Conservation (phyloP, 1,284 basidiomycete species). For the Microbotryum saponariae region DNA sequence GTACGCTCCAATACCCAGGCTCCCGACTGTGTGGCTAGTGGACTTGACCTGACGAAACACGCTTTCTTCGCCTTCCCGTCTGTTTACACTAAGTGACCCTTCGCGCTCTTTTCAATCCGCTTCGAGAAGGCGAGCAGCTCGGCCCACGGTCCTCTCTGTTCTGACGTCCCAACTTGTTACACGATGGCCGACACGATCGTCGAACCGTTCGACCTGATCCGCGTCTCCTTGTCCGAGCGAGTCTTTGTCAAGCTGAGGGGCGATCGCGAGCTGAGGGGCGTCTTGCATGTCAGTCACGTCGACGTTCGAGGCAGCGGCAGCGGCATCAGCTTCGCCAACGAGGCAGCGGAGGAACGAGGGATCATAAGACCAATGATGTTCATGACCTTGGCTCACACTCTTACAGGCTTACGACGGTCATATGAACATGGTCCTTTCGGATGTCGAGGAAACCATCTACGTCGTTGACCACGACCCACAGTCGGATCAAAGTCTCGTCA, state of each 20-base stretch:
- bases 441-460: constrained; percentile 95
- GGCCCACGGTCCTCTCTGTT: too few species aligned
- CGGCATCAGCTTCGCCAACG: constrained; percentile 3
- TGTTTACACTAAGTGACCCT: neutral
- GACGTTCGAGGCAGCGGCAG: constrained; percentile 17
- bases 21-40: too few species aligned
- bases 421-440: constrained; percentile 93
- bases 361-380: too few species aligned
- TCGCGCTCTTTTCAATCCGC: neutral
- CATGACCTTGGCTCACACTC: constrained; percentile 1
- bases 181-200: constrained; percentile 25
- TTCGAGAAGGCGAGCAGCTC: too few species aligned
- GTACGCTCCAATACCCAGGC: too few species aligned
- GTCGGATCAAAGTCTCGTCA: constrained; percentile 43
- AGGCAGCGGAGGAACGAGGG: too few species aligned
- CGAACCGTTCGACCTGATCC: constrained; percentile 88
- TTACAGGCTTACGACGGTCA: constrained; percentile 94
- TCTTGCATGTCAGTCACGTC: constrained; percentile 68
- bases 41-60: too few species aligned
- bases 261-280: constrained; percentile 83
- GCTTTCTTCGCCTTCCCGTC: too few species aligned
- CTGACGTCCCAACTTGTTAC: too few species aligned
- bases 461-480: constrained; percentile 60
- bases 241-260: constrained; percentile 94
- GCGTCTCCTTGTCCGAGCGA: constrained; percentile 89